A percentile compares a stretch with the other conserved stretches of the same genome.
Evolutionary conservation across 73 alveolate genomes (phyloP).

Genomic region (Paramecium primaurelia): DNA sequence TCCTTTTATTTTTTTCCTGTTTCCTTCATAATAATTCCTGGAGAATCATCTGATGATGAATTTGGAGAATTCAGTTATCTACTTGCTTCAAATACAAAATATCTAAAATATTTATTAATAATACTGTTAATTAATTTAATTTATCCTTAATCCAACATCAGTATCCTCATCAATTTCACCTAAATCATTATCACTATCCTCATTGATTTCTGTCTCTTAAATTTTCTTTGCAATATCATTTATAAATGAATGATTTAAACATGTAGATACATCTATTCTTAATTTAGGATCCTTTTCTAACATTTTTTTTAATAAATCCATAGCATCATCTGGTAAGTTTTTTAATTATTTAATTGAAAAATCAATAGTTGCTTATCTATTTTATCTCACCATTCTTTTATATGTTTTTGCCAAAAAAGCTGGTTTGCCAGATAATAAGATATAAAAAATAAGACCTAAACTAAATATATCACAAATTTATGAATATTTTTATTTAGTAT

Average conservation of each 20-base stretch:
- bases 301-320: slow-evolving; percentile 49
- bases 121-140: background rate
- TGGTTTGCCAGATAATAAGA: background rate
- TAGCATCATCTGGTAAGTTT: background rate
- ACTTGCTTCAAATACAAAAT: background rate
- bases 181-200: background rate
- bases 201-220: background rate
- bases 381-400: background rate
- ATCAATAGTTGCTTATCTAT: background rate
- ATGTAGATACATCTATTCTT: background rate
- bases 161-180: background rate
- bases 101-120: no score
- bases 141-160: background rate
- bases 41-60: background rate
- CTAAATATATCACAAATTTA: background rate
- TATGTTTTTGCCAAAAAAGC: background rate
- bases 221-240: background rate
- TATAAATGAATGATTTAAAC: slow-evolving; percentile 34
- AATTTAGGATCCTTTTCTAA: slow-evolving; percentile 48
- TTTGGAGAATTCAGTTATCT: background rate
- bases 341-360: background rate
- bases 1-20: background rate
- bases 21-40: background rate
- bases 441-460: background rate
- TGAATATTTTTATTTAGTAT: background rate